Base-by-base conservation (phyloP, 2,329 filamentous ascomycete species). In the Alternaria gansuensis region DNA sequence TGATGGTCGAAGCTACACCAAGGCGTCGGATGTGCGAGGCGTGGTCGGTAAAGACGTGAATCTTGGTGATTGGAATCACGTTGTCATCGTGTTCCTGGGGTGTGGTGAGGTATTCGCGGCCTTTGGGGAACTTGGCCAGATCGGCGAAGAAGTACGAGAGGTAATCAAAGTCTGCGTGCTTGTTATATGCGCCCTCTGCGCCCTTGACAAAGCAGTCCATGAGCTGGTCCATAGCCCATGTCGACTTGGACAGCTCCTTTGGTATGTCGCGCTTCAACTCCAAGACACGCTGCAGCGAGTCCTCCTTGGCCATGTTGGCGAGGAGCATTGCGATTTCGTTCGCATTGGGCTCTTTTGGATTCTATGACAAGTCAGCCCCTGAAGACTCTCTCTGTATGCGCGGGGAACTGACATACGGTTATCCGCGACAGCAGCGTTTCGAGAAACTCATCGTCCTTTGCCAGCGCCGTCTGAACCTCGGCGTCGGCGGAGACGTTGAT, bases 121-220 rank as follows among this genome's bases (percentile, higher is more conserved):
- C 87, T 65, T 91, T 85, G 34, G 87, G 82, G 70, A 93, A 89
- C 78, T 84, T 96, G 49, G 93, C 90, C 9, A 99, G 83, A 76
- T 99, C 94, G 39, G 95, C 94, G 75, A 99, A 96, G 54, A 97
- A 83, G 74, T 98, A 99, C 40, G 93, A 88, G 24, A 99, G 85
- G 78, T 98, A 97, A 80, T 99, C 93, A 77, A 88, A 98, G 78
- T 94, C 86, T 60, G 93, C 93, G 26, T 90, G 77, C 73, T 90
- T 89, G 82, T 98, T 98, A 78, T 95, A 93, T 9, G 84, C 83
- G 24, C 90, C 90, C 61, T 90, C 88, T 23, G 91, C 88, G 21
- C 94, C 94, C 80, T 95, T 96, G 74, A 98, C 95, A 75, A 99
- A 99, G 69, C 96, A 89, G 77, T 98, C 95, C 76, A 99, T 87